Evolutionary conservation across 2,329 filamentous ascomycete genomes (phyloP), one percentile per base, ranked within the genome.

Genomic region (Exserohilum turcica): DNA sequence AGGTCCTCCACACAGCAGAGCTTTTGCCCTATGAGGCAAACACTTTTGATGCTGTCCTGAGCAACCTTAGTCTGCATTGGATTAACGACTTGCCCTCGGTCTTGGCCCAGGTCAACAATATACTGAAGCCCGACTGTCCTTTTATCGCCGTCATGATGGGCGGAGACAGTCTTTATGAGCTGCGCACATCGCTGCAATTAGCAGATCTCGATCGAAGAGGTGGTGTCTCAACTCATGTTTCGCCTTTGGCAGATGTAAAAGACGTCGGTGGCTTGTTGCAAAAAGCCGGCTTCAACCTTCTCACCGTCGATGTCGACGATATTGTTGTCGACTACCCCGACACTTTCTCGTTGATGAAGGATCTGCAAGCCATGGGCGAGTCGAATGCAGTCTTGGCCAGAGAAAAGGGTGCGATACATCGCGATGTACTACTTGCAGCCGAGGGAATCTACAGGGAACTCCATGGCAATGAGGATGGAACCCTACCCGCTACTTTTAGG

Each of bases 101-200:
- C 9, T 82, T 99, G 2, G 81, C 86, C 1, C 91, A 96, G 70
- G 88, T 97, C 71, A 96, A 96, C 79, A 83, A 84, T 60, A 80
- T 95, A 29, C 82, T 99, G 21, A 96, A 95, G 75, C 92, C 93
- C 0, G 94, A 99, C 73, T 83, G 84, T 51, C 92, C 95, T 1
- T 96, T 99, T 70, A 87, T 99, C 40, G 93, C 90, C 12, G 93
- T 93, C 61, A 99, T 99, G 92, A 87, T 96, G 56, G 94, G 94
- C 50, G 94, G 94, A 0, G 94, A 99, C 74, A 93, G 90, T 6
- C 82, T 99, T 1, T 99, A 88, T 71, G 94, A 99, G 79, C 82
- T 99, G 48, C 90, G 94, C 29, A 96, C 93, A 0, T 94, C 92
- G 29, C 80, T 99, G 12, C 94, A 99, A 76, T 82, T 99, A 2